Conservation (phyloP, 306 rosid species). For the Gleditsia sinensis region DNA sequence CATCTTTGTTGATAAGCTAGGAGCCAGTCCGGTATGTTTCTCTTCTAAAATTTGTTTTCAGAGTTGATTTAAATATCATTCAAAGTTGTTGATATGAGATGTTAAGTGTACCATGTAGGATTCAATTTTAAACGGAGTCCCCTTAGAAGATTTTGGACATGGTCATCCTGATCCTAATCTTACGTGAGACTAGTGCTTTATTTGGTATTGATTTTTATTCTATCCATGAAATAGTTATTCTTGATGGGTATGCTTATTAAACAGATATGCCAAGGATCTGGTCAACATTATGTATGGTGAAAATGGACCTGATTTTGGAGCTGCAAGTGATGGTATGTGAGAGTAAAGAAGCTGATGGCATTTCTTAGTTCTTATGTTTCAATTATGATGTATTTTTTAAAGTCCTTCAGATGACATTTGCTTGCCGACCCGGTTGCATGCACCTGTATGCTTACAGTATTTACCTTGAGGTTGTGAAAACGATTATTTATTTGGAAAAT, state of each 20-base stretch:
- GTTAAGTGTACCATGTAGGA: slow-evolving; percentile 60
- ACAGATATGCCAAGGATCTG: slow-evolving; percentile 94
- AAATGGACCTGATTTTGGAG: slow-evolving; percentile 95
- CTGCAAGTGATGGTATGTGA: slow-evolving; percentile 94
- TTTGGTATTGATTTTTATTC: slow-evolving; percentile 22
- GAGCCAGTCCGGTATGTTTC: slow-evolving; percentile 70
- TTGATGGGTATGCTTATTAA: slow-evolving; percentile 34
- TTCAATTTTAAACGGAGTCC: slow-evolving; percentile 87
- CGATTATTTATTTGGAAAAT: slow-evolving; percentile 2
- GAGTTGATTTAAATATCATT: slow-evolving; percentile 11
- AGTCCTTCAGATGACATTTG: not conserved
- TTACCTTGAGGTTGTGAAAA: not conserved
- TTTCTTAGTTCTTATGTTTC: slow-evolving; percentile 16
- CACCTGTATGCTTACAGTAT: not conserved
- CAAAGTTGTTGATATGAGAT: slow-evolving; percentile 36
- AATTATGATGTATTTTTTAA: not conserved
- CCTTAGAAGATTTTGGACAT: slow-evolving; percentile 95
- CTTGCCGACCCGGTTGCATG: slow-evolving; percentile 10
- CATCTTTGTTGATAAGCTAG: slow-evolving; percentile 90
- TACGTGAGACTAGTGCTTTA: slow-evolving; percentile 57
- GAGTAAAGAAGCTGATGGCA: slow-evolving; percentile 7
- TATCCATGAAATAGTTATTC: slow-evolving; percentile 23
- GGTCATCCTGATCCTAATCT: slow-evolving; percentile 99
- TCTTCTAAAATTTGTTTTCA: slow-evolving; percentile 3
- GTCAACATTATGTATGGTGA: slow-evolving; percentile 72